Base-by-base conservation (phyloP, 1,284 basidiomycete genomes). In the Coriolopsis trogii region DNA sequence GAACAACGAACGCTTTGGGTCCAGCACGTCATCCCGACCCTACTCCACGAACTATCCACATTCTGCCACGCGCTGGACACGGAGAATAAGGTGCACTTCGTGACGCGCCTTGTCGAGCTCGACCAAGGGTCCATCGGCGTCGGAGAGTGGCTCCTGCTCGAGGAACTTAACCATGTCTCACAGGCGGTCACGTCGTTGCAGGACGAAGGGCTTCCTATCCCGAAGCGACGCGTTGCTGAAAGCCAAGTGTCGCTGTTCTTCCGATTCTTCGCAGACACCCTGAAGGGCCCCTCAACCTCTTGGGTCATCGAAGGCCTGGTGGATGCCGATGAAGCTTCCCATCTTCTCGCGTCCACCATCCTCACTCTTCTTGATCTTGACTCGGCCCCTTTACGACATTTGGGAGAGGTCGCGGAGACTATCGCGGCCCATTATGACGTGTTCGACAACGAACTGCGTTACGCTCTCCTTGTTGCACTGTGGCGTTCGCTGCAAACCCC, bases 91-190 rank as follows among this genome's bases (percentile, higher is more conserved):
- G 70, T 76, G 2, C 73, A 76, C 37, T 68, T 90, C 29, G 64
- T 89, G n/a, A 69, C 76, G 42, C 75, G 81, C 4, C 72, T 91
- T 3, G 71, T 79, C 21, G 71, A 68, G 18, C 64, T 90, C 12
- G 89, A 91, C 58, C 67, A 74, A 3, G 84, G 80, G 4, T 65
- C 74, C 10, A 70, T 82, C 6, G 82, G 81, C 1, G 64, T 89
- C 3, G 86, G 81, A n/a, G 84, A 88, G 53, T 91, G 86, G 85
- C 59, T 91, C 21, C 60, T 91, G 7, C 62, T 70, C 20, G 79
- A 85, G 56, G 86, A 89, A 56, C 58, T 86, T 48, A 81, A 79
- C 60, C 66, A 71, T 13, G 59, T 84, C 21, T 60, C 61, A 6
- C 61, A 63, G n/a, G 60, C 70, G 4, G 63, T 81, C 8, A 64